Conservation (phyloP, 495 filamentous ascomycete species). For the Amniculicola lignicola region DNA sequence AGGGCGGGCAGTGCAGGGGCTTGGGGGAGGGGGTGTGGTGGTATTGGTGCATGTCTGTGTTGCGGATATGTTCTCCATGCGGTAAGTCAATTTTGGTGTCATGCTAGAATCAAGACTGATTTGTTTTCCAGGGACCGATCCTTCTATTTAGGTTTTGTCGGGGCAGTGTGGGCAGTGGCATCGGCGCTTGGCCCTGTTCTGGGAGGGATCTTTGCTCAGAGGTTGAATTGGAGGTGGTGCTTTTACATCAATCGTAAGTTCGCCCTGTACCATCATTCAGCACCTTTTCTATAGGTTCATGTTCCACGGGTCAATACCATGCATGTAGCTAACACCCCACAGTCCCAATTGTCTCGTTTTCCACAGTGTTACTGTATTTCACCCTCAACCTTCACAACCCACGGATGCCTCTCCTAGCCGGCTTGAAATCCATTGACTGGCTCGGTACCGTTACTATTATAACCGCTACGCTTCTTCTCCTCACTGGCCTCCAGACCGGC, state of each 20-base stretch:
- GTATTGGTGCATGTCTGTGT: slow-evolving; percentile 35
- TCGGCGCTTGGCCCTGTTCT: slow-evolving; percentile 70
- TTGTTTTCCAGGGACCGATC: slow-evolving; percentile 52
- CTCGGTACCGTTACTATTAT: slow-evolving; percentile 26
- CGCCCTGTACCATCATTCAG: background rate
- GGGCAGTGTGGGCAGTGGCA: slow-evolving; percentile 72
- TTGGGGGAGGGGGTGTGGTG: slow-evolving; percentile 37
- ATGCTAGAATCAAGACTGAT: background rate
- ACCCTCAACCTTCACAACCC: slow-evolving; percentile 20
- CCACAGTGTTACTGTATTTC: slow-evolving; percentile 23
- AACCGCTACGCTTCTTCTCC: slow-evolving; percentile 24
- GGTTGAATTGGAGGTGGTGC: slow-evolving; percentile 48
- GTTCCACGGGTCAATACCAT: background rate
- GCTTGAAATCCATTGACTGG: slow-evolving; percentile 29
- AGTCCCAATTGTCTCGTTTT: slow-evolving; percentile 24
- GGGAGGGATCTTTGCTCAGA: slow-evolving; percentile 70
- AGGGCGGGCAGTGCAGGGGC: slow-evolving; percentile 37
- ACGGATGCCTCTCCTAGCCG: slow-evolving; percentile 16
- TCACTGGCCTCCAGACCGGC: slow-evolving; percentile 31
- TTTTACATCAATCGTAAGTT: slow-evolving; percentile 33
- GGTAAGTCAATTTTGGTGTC: slow-evolving; percentile 16
- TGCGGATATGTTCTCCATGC: slow-evolving; percentile 28
- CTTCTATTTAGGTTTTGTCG: slow-evolving; percentile 62
- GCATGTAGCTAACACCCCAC: background rate
- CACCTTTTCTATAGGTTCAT: background rate